A percentile compares a stretch with the other conserved stretches of the same genome.
phyloP scores from a whole-genome alignment of 2,329 filamentous ascomycete genomes.

The Penicillium thymicola region DNA sequence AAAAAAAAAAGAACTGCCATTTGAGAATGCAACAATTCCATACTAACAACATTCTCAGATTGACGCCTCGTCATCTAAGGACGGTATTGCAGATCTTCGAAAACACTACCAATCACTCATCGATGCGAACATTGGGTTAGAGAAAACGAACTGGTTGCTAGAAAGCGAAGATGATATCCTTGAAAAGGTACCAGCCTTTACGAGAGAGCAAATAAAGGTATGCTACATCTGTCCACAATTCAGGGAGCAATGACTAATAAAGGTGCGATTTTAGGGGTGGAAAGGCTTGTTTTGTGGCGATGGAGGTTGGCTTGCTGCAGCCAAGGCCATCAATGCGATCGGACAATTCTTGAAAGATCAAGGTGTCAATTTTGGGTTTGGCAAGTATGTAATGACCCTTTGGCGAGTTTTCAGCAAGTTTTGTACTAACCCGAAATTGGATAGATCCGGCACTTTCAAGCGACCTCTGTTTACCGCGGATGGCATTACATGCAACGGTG shows the following conservation, averaged over 20 bases:
- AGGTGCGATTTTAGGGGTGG: not conserved
- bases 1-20: not conserved
- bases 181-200: not conserved
- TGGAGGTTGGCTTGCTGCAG: not conserved
- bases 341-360: not conserved
- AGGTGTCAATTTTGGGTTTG: not conserved
- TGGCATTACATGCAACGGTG: not conserved
- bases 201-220: not conserved
- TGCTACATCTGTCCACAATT: not conserved
- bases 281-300: not conserved
- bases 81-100: not conserved
- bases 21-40: not conserved
- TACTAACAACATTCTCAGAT: not conserved
- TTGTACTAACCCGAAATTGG: not conserved
- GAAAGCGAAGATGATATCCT: not conserved
- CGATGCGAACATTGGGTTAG: not conserved
- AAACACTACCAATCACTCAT: not conserved
- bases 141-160: not conserved
- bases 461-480: not conserved
- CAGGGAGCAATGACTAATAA: not conserved
- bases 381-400: not conserved
- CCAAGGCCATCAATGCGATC: not conserved
- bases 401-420: not conserved
- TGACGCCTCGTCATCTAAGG: not conserved
- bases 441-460: not conserved